phyloP scores from a whole-genome alignment of 2,329 filamentous ascomycete species.

The Mariannaea elegans region DNA sequence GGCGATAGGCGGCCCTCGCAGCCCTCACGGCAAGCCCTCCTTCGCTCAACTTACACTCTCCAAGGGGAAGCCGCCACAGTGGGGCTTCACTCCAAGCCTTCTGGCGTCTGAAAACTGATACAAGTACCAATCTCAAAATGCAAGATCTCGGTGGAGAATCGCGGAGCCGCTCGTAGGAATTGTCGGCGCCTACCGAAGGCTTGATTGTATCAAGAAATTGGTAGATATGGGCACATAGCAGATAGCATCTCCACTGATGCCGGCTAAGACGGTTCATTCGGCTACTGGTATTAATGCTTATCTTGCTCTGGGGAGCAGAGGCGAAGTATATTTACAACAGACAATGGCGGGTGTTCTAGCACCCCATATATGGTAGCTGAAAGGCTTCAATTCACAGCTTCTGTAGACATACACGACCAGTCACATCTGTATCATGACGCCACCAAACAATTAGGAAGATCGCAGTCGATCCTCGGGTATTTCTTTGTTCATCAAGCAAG shows the following conservation, averaged over 20 bases:
- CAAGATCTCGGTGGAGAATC: constrained; percentile 20
- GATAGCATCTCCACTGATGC: neutral
- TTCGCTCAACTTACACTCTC: neutral
- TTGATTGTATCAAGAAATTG: constrained; percentile 12
- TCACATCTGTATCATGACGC: neutral
- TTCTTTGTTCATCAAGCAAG: neutral
- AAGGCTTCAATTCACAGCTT: neutral
- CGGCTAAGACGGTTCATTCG: neutral
- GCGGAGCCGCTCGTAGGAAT: constrained; percentile 8
- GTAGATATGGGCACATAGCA: neutral
- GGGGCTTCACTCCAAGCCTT: constrained; percentile 16
- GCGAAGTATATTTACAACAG: no score
- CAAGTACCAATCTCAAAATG: constrained; percentile 25
- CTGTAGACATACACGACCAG: neutral
- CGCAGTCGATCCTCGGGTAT: constrained; percentile 2
- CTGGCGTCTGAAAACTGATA: constrained; percentile 27
- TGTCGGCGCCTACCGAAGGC: constrained; percentile 17
- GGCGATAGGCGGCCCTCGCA: no score
- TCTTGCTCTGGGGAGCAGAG: no score
- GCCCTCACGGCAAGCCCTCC: neutral
- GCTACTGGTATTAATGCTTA: neutral
- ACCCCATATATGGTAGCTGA: no score
- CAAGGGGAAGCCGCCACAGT: neutral
- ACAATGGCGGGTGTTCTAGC: no score
- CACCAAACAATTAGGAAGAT: neutral